Evolutionary conservation across 495 filamentous ascomycete genomes (phyloP).

Genomic region (Trichoderma parareesei): DNA sequence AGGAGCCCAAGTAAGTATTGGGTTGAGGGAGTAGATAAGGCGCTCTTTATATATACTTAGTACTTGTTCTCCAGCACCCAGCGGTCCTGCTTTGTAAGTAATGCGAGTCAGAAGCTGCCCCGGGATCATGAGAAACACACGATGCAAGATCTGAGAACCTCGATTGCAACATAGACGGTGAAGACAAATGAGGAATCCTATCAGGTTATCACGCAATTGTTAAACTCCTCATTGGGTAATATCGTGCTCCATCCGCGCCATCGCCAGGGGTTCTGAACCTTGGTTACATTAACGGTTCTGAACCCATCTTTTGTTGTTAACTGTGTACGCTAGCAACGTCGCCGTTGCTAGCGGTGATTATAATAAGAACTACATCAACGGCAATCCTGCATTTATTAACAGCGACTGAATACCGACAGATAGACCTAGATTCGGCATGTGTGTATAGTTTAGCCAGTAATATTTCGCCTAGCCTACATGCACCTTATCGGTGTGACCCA

Average conservation of each 20-base stretch:
- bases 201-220: neutral
- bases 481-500: too few relatives aligned
- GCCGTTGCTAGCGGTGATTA: too few relatives aligned
- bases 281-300: neutral
- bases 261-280: neutral
- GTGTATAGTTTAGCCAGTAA: too few relatives aligned
- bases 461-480: too few relatives aligned
- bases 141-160: neutral
- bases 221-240: conserved; percentile 3
- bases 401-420: too few relatives aligned
- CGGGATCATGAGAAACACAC: neutral
- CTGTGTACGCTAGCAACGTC: too few relatives aligned
- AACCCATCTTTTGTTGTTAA: too few relatives aligned
- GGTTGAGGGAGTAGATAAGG: neutral
- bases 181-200: neutral
- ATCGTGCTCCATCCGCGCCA: neutral
- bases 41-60: neutral
- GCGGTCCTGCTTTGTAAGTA: neutral
- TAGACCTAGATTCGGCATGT: too few relatives aligned
- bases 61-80: neutral
- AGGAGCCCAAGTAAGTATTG: neutral
- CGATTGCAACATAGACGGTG: neutral
- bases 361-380: too few relatives aligned
- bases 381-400: too few relatives aligned
- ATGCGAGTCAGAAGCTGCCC: neutral